Conservation (phyloP, 2,329 filamentous ascomycete genomes). For the Geosmithia morbida region DNA sequence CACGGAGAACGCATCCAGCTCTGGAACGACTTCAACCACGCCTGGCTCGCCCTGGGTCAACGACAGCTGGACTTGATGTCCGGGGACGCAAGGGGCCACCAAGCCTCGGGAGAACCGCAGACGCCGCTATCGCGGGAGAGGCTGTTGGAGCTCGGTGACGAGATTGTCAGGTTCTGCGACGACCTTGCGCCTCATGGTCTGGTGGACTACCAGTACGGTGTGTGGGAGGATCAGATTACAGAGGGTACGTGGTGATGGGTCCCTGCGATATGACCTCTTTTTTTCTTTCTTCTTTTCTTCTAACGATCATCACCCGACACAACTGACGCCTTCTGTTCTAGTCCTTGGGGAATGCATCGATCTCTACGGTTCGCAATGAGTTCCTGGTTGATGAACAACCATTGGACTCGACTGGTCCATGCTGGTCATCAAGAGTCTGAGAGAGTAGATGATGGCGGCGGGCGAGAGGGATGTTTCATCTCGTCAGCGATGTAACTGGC, state of each 20-base stretch:
- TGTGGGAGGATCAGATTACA: slow-evolving; percentile 89
- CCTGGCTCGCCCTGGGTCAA: slow-evolving; percentile 74
- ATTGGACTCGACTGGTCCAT: background rate
- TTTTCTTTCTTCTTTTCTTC: background rate
- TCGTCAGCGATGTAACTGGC: too few relatives aligned
- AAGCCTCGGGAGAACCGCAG: slow-evolving; percentile 42
- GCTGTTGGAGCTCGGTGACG: slow-evolving; percentile 67
- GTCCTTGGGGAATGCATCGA: slow-evolving; percentile 27
- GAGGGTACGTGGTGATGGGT: slow-evolving; percentile 61
- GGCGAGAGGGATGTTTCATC: too few relatives aligned
- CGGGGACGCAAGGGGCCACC: slow-evolving; percentile 27
- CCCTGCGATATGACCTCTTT: background rate
- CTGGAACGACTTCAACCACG: slow-evolving; percentile 91
- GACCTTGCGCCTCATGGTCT: slow-evolving; percentile 80
- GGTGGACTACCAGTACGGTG: slow-evolving; percentile 93
- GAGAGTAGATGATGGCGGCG: too few relatives aligned
- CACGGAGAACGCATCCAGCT: slow-evolving; percentile 66
- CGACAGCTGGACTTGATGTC: slow-evolving; percentile 65
- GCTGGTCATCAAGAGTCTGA: too few relatives aligned
- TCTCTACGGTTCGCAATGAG: slow-evolving; percentile 22
- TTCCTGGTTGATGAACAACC: background rate
- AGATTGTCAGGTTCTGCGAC: slow-evolving; percentile 73
- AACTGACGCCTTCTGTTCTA: slow-evolving; percentile 5
- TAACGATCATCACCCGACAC: too few relatives aligned
- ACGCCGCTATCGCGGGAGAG: slow-evolving; percentile 53